Evolutionary conservation across 768 basidiomycete species (phyloP).

Genomic region (Russula olivacea): DNA sequence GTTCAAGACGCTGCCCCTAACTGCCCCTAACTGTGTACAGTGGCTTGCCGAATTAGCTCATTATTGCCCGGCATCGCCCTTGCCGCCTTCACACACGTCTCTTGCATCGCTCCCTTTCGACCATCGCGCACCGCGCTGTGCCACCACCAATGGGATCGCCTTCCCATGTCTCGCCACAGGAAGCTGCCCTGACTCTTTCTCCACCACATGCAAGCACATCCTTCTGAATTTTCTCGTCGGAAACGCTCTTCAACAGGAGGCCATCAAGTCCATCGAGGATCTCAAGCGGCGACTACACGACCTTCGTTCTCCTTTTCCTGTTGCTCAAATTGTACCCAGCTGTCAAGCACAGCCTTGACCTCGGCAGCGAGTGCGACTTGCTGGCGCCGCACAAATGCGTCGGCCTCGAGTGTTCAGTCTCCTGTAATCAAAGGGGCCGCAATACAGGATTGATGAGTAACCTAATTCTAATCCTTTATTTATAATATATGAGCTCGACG

Average conservation of each 20-base stretch:
- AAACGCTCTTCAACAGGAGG: constrained; percentile 70
- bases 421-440: constrained; percentile 41
- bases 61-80: too few species aligned
- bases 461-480: constrained; percentile 77
- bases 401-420: constrained; percentile 89
- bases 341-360: constrained; percentile 91
- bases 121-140: too few species aligned
- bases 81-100: too few species aligned
- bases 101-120: too few species aligned
- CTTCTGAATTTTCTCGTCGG: constrained; percentile 85
- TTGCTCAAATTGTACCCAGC: constrained; percentile 97
- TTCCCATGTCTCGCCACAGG: too few species aligned
- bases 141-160: too few species aligned
- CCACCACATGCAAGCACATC: constrained; percentile 72
- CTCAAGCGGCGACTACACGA: too few species aligned
- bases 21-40: too few species aligned
- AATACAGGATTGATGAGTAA: constrained; percentile 26
- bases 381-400: constrained; percentile 87
- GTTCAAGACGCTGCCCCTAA: too few species aligned
- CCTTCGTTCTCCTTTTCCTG: constrained; percentile 95
- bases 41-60: too few species aligned
- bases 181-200: too few species aligned
- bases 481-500: constrained; percentile 86
- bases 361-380: constrained; percentile 81
- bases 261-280: too few species aligned